These are phyloP conservation scores for Ajuga chamaepitys DNA, from an alignment of 257 asterid species.

Conservation along the genomic window DNA sequence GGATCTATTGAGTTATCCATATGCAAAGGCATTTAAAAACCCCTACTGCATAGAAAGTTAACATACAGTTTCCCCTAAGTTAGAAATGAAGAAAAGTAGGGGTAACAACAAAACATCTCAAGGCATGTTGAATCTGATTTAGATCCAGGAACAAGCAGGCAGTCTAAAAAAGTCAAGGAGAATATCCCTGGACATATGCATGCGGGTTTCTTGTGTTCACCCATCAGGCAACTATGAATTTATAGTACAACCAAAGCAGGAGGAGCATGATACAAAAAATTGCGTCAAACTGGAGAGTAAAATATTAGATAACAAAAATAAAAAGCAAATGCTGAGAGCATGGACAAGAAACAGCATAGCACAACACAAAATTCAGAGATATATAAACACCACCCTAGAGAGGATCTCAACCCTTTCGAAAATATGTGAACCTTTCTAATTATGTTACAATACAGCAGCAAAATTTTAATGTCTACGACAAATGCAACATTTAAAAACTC, in stretches of 20 bases:
- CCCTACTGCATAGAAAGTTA: neutral
- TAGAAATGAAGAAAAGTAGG: neutral
- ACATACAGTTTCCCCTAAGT: neutral
- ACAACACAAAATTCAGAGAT: neutral
- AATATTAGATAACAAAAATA: neutral
- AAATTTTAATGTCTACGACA: neutral
- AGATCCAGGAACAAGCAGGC: neutral
- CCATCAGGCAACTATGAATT: neutral
- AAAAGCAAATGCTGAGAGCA: neutral
- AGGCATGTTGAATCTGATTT: constrained; percentile 1
- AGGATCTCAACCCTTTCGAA: neutral
- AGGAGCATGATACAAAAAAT: neutral
- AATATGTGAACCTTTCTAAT: constrained; percentile 2
- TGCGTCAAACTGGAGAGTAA: neutral
- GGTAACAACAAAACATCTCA: neutral
- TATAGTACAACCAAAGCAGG: neutral
- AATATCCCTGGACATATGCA: neutral
- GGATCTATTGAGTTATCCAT: neutral
- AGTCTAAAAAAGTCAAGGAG: neutral
- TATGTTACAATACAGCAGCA: neutral
- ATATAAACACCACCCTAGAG: neutral
- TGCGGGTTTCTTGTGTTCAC: neutral
- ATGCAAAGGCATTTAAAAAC: neutral
- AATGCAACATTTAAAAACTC: neutral
- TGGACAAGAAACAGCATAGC: constrained; percentile 1